These are phyloP conservation scores for Hypomyces perniciosus DNA, from an alignment of 2,329 filamentous ascomycete species.

Conservation along the genomic window DNA sequence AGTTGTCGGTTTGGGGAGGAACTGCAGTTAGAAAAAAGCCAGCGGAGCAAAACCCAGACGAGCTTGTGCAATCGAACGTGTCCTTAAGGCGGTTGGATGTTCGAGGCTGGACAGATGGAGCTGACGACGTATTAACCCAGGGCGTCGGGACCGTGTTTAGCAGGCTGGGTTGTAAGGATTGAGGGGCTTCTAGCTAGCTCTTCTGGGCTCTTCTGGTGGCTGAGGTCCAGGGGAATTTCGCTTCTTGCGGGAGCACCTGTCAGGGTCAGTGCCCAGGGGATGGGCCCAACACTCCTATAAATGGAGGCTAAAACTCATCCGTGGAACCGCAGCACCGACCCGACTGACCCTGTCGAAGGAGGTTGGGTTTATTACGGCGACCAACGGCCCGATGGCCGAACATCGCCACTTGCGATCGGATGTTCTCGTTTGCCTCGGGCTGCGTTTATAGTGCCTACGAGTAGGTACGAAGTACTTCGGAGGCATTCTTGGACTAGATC, in stretches of 20 bases:
- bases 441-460: too few species aligned
- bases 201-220: neutral
- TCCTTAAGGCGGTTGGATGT: neutral
- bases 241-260: neutral
- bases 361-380: neutral
- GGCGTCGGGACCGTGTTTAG: conserved; percentile 2
- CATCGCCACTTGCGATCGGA: too few species aligned
- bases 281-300: too few species aligned
- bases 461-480: too few species aligned
- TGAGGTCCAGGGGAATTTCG: neutral
- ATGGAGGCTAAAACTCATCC: neutral
- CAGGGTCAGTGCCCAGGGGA: too few species aligned
- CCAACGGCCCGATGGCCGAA: too few species aligned
- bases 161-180: conserved; percentile 4
- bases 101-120: conserved; percentile 7
- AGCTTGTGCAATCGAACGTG: neutral
- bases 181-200: too few species aligned
- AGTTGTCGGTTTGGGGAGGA: neutral
- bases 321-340: neutral
- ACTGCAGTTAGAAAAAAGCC: neutral
- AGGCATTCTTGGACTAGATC: too few species aligned
- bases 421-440: too few species aligned
- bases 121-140: neutral
- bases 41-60: neutral
- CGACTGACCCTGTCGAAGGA: conserved; percentile 6